Conservation (phyloP, 306 rosid species). For the Calophaca sinica region DNA sequence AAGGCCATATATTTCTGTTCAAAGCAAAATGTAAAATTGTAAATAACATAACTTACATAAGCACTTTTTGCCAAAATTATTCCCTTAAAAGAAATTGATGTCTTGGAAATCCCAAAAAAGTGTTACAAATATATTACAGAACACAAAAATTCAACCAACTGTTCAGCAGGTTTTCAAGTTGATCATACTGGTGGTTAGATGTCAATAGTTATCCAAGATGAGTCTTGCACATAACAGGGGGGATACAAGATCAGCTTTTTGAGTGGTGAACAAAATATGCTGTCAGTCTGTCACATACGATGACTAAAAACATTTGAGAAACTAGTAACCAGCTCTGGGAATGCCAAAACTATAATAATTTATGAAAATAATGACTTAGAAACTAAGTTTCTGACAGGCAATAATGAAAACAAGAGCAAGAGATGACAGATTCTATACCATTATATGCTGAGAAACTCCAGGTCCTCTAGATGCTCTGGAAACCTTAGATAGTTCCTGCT, state of each 20-base stretch:
- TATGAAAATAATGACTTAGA: conserved; percentile 1
- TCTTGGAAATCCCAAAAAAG: not conserved
- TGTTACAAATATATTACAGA: conserved; percentile 15
- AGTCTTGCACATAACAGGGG: conserved; percentile 21
- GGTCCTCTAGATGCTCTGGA: conserved; percentile 72
- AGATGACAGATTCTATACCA: conserved; percentile 56
- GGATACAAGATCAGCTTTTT: not conserved
- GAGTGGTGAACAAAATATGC: conserved; percentile 1
- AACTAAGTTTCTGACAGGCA: conserved; percentile 32
- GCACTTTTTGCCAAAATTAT: not conserved
- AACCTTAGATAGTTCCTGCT: conserved; percentile 76
- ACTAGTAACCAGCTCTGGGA: conserved; percentile 10
- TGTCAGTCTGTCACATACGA: not conserved
- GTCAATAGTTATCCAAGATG: conserved; percentile 8
- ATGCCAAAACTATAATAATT: conserved; percentile 1
- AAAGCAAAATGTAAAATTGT: conserved; percentile 33
- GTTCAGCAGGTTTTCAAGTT: conserved; percentile 23
- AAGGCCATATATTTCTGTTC: not conserved
- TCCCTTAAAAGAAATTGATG: not conserved
- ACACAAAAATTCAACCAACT: conserved; percentile 8
- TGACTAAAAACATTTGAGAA: conserved; percentile 6
- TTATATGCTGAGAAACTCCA: conserved; percentile 77
- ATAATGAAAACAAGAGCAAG: conserved; percentile 27
- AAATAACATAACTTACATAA: too few species aligned
- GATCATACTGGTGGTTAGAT: conserved; percentile 9